Conservation (phyloP, 2,329 filamentous ascomycete species). For the Byssochlamys sp. region DNA sequence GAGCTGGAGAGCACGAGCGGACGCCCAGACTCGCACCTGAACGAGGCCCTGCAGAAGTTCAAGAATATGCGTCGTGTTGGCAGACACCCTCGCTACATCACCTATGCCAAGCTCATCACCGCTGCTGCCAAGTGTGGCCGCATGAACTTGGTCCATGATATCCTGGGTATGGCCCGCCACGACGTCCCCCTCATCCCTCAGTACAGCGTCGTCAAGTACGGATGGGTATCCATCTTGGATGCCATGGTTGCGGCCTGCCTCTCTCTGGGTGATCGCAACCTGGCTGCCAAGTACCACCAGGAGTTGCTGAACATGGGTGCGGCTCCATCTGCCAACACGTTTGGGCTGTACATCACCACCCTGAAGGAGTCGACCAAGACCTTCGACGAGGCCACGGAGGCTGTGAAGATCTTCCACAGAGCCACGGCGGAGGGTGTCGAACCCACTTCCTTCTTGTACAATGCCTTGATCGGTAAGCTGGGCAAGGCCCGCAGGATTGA, state of each 20-base stretch:
- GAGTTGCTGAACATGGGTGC: conserved; percentile 84
- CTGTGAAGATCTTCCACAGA: conserved; percentile 92
- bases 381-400: conserved; percentile 93
- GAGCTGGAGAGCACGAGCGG: conserved; percentile 72
- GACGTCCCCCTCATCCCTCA: conserved; percentile 79
- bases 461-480: conserved; percentile 93
- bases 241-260: conserved; percentile 92
- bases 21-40: conserved; percentile 61
- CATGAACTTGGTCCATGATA: conserved; percentile 71
- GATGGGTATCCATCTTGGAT: conserved; percentile 92
- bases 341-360: conserved; percentile 97
- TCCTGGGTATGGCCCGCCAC: conserved; percentile 76
- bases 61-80: conserved; percentile 88
- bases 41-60: conserved; percentile 72
- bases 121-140: conserved; percentile 79
- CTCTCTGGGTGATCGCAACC: conserved; percentile 65
- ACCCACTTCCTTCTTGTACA: conserved; percentile 94
- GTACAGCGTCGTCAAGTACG: conserved; percentile 80
- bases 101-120: conserved; percentile 88
- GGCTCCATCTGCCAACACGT: conserved; percentile 91
- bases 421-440: conserved; percentile 89
- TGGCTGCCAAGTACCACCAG: conserved; percentile 80
- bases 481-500: conserved; percentile 96
- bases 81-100: conserved; percentile 87
- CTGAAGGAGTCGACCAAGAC: conserved; percentile 95